These are phyloP conservation scores for Carpinus fangiana DNA, from an alignment of 306 rosid species.

Conservation along the genomic window DNA sequence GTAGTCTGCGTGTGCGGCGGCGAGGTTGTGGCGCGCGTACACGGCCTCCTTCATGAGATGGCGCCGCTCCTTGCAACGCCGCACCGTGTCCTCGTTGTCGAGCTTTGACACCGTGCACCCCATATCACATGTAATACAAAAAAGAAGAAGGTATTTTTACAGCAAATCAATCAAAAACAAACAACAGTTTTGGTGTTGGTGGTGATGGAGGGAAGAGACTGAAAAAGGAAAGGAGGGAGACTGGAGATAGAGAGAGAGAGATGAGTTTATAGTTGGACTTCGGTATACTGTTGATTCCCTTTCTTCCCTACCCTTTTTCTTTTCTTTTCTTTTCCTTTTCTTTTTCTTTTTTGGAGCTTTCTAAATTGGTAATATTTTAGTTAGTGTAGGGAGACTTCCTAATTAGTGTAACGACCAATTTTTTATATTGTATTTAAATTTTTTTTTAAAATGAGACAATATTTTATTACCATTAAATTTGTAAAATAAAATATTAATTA, in stretches of 20 bases:
- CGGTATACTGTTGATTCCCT: neutral
- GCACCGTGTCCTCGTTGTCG: slow-evolving; percentile 87
- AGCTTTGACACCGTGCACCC: slow-evolving; percentile 93
- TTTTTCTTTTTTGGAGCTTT: neutral
- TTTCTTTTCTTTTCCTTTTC: neutral
- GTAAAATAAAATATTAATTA: too few relatives aligned
- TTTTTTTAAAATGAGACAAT: too few relatives aligned
- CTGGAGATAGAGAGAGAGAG: neutral
- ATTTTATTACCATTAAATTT: too few relatives aligned
- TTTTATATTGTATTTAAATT: too few relatives aligned
- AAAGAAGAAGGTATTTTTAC: too few relatives aligned
- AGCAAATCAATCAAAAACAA: too few relatives aligned
- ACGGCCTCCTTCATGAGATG: slow-evolving; percentile 89
- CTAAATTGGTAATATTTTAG: neutral
- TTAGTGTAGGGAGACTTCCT: neutral
- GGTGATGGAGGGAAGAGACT: neutral
- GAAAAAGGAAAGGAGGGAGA: neutral
- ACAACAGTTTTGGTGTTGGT: neutral
- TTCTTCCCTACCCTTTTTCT: too few relatives aligned
- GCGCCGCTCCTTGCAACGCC: slow-evolving; percentile 95
- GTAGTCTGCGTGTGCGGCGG: slow-evolving; percentile 97
- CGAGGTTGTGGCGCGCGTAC: slow-evolving; percentile 78
- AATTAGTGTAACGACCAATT: neutral
- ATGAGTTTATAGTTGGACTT: neutral
- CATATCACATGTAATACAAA: slow-evolving; percentile 31